Conservation (phyloP, 129 eudicot species). For the Helianthus annuus region HanXRQr2.0-SUNRISE NC_035437.2:163647742-163648241, state of each 20-base stretch:
- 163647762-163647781: conserved; percentile 73
- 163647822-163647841: conserved; percentile 59
- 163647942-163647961: conserved; percentile 73
- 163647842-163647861: conserved; percentile 77
- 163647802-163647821: conserved; percentile 51
- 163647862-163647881: conserved; percentile 79
- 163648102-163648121: conserved; percentile 19
- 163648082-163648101: not conserved
- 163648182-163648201: not conserved
- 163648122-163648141: not conserved
- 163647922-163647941: conserved; percentile 69
- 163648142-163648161: conserved; percentile 32
- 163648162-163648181: conserved; percentile 3
- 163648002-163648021: conserved; percentile 28
- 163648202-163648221: not conserved
- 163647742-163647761: conserved; percentile 67
- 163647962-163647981: conserved; percentile 14
- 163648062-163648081: conserved; percentile 21
- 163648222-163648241: not conserved
- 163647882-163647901: conserved; percentile 54
- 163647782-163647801: conserved; percentile 85
- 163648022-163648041: conserved; percentile 4
- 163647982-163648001: conserved; percentile 22
- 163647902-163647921: conserved; percentile 29
- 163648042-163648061: not conserved